phyloP scores from a whole-genome alignment of 495 filamentous ascomycete genomes.

The Trichoderma erinaceum region DNA sequence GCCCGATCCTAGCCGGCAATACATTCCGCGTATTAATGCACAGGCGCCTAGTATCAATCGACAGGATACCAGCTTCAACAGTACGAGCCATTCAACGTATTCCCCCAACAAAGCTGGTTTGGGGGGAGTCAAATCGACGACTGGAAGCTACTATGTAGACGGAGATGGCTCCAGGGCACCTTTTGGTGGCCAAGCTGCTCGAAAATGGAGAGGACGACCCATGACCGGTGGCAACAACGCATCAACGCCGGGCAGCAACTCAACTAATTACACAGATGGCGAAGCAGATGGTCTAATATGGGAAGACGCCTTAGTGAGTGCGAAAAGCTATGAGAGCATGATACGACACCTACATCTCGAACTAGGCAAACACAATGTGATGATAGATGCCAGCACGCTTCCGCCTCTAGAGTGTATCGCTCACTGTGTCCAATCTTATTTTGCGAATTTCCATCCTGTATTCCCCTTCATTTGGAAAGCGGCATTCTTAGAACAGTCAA shows the following conservation, averaged over 20 bases:
- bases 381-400: not conserved
- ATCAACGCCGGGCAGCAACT: not conserved
- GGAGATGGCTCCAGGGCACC: not conserved
- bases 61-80: not conserved
- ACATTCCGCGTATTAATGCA: not conserved
- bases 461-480: not conserved
- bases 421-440: not conserved
- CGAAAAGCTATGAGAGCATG: not conserved
- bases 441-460: not conserved
- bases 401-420: not conserved
- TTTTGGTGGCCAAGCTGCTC: not conserved
- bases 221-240: not conserved
- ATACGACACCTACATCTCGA: not conserved
- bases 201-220: not conserved
- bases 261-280: not conserved
- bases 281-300: not conserved
- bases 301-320: not conserved
- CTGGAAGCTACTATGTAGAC: not conserved
- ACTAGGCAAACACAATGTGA: not conserved
- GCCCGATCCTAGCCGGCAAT: not conserved
- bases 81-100: not conserved
- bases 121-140: not conserved
- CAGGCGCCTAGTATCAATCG: not conserved
- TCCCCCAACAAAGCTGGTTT: not conserved
- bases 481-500: not conserved